Base-by-base conservation (phyloP, 805 yeast species). In the Candida sakaeoensis region DNA sequence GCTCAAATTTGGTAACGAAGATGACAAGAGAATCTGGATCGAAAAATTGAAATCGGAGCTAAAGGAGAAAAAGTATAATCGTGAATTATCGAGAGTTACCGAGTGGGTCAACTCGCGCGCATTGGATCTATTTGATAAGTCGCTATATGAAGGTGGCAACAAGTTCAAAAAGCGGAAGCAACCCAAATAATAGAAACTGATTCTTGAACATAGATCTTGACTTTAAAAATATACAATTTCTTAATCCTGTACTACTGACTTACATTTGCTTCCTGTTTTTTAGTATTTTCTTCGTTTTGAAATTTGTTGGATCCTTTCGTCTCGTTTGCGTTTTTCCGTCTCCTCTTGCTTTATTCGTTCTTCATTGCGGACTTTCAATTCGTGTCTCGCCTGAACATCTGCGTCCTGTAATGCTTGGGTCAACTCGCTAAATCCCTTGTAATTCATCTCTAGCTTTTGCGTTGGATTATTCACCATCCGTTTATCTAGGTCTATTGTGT, bases 401-500 rank as follows among this genome's bases (percentile, higher is more conserved):
- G 93, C 95, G 12, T 64, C 62, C 38, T 78, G 82, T 37, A 91
- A 67, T 0, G 97, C 96, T 36, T 72, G 75, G 1, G 89, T 77
- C 17, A 91, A 68, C 23, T 72, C 66, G 2, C 77, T 70, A 54
- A 83, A 81, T 33, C 79, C 79, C 40, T 77, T 77, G 42, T 77
- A 72, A 37, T 82, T 72, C 15, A 67, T 60, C 0, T 65, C 21
- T 23, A 9, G 48, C 37, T 7, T 58, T 58, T n/a, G 57, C 56
- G 10, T 74, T 72, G 2, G 79, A 72, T 1, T 82, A 82, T 18
- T 15, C 17, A 53, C 43, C 40, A 86, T 66, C 43, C 97, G 68
- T 52, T 84, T 85, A 40, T 89, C 95, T 29, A 90, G 60, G 1
- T 84, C 79, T 33, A 90, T 81, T 1, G 95, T 80, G 55, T 80